A percentile compares a stretch with the other conserved stretches of the same genome.
These are phyloP conservation scores for Ceratocystis papillata DNA, from an alignment of 2,329 filamentous ascomycete genomes.

Conservation along the genomic window DNA sequence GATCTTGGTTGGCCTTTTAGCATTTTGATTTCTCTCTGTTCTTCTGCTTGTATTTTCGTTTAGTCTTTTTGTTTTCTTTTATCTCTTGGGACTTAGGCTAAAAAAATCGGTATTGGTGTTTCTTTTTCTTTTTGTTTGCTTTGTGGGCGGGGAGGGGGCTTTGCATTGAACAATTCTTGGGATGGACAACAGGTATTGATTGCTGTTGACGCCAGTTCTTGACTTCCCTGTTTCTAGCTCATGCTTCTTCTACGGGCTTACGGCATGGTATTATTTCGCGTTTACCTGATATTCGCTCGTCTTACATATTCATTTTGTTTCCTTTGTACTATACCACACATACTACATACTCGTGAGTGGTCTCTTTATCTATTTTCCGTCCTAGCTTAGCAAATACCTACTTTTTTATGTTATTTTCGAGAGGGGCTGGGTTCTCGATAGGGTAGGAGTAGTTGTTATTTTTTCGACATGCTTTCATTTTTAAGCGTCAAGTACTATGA, in stretches of 20 bases:
- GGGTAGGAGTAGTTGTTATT: background rate
- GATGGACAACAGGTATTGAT: too few relatives aligned
- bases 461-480: background rate
- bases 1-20: background rate
- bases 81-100: slow-evolving; percentile 19
- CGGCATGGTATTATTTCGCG: too few relatives aligned
- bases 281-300: background rate
- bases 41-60: slow-evolving; percentile 3
- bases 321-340: slow-evolving; percentile 9
- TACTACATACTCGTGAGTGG: background rate
- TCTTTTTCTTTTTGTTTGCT: background rate
- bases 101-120: slow-evolving; percentile 21
- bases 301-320: slow-evolving; percentile 1
- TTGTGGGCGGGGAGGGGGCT: slow-evolving; percentile 1
- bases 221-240: too few relatives aligned
- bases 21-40: background rate
- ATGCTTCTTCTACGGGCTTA: too few relatives aligned
- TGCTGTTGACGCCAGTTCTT: too few relatives aligned
- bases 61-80: slow-evolving; percentile 15
- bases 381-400: background rate
- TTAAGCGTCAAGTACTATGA: background rate
- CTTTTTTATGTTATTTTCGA: background rate
- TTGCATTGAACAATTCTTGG: background rate
- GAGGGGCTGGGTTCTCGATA: background rate
- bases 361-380: too few relatives aligned